Evolutionary conservation across 2,329 filamentous ascomycete species (phyloP).

Genomic region (Aspergillus puulaauensis): DNA sequence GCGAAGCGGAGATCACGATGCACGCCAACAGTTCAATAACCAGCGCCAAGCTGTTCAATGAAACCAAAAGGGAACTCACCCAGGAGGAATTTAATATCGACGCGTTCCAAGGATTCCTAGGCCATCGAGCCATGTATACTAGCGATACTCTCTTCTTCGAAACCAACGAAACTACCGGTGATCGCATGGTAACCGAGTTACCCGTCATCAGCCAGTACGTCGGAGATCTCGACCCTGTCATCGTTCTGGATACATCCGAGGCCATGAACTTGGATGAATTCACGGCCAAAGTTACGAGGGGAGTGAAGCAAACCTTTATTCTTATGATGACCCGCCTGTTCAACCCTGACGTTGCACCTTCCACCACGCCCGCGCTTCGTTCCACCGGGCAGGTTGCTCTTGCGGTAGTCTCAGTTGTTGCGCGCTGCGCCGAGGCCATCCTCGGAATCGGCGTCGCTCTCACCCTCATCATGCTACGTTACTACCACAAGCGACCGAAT

Average conservation of each 20-base stretch:
- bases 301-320: slow-evolving; percentile 63
- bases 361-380: slow-evolving; percentile 21
- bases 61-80: slow-evolving; percentile 16
- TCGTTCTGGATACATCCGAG: slow-evolving; percentile 29
- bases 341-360: slow-evolving; percentile 26
- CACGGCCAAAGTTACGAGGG: slow-evolving; percentile 24
- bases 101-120: slow-evolving; percentile 31
- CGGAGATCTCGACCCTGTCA: slow-evolving; percentile 29
- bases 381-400: slow-evolving; percentile 29
- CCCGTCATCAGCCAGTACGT: slow-evolving; percentile 33
- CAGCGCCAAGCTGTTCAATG: slow-evolving; percentile 19
- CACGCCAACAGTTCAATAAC: slow-evolving; percentile 37
- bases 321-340: slow-evolving; percentile 32
- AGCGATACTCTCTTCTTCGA: slow-evolving; percentile 34
- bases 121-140: slow-evolving; percentile 32
- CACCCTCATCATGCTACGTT: slow-evolving; percentile 26
- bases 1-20: slow-evolving; percentile 29
- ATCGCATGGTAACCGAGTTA: slow-evolving; percentile 28
- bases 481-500: slow-evolving; percentile 29
- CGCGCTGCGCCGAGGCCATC: slow-evolving; percentile 30
- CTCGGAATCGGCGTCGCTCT: slow-evolving; percentile 24
- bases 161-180: slow-evolving; percentile 27
- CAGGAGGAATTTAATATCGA: slow-evolving; percentile 28
- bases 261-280: slow-evolving; percentile 31
- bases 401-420: slow-evolving; percentile 29